Percentiles rank a stretch among this genome's conserved stretches.
phyloP scores from a whole-genome alignment of 1,139 yeast genomes.

The Williopsis jadinii region DNA sequence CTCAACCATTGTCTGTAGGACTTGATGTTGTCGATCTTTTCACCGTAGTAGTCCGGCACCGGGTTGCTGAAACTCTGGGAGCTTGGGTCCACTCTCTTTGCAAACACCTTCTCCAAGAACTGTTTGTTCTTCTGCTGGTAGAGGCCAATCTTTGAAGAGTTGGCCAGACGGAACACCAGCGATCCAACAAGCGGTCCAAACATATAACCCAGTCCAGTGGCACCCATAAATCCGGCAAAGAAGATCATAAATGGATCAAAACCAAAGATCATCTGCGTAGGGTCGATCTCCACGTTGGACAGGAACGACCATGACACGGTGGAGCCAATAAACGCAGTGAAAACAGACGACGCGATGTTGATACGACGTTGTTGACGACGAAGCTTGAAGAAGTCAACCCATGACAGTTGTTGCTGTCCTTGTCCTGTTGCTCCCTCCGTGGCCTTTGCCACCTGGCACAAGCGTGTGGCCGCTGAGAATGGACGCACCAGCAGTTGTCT shows the following conservation, averaged over 20 bases:
- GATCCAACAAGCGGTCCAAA: constrained; percentile 82
- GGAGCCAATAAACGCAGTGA: constrained; percentile 65
- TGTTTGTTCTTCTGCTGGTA: constrained; percentile 60
- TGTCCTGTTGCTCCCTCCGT: neutral
- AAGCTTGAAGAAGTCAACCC: constrained; percentile 75
- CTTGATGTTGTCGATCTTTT: constrained; percentile 78
- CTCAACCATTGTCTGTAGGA: constrained; percentile 94
- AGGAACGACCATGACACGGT: constrained; percentile 68
- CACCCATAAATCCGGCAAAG: constrained; percentile 56
- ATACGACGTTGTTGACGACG: constrained; percentile 70
- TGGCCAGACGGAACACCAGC: constrained; percentile 50
- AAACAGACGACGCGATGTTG: constrained; percentile 57
- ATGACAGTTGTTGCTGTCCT: constrained; percentile 22
- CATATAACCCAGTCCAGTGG: constrained; percentile 75
- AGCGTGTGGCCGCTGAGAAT: constrained; percentile 4
- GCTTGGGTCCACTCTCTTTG: constrained; percentile 89
- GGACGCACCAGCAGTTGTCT: constrained; percentile 11
- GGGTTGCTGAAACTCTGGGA: constrained; percentile 90
- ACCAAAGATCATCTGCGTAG: constrained; percentile 77
- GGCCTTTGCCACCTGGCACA: constrained; percentile 1
- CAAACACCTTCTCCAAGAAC: constrained; percentile 66
- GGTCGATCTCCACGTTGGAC: constrained; percentile 76
- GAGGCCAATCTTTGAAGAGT: constrained; percentile 38
- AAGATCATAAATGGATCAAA: constrained; percentile 79
- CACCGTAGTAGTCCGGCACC: constrained; percentile 97